Conservation (phyloP, 352 stramenopile species). For the Aphanomyces euteiches region DNA sequence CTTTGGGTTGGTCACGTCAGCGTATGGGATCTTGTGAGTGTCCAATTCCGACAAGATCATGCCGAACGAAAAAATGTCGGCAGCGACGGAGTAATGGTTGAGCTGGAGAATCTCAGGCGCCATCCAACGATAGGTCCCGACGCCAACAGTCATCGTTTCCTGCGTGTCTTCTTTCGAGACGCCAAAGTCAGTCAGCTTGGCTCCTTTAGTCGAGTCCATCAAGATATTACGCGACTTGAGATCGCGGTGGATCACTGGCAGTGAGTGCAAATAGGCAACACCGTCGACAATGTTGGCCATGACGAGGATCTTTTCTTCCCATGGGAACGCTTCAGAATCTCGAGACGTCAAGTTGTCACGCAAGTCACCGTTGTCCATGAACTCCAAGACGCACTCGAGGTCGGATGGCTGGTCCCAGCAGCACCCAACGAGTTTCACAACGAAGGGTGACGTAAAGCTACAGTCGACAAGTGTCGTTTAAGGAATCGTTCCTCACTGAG, state of each 20-base stretch:
- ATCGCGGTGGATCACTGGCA: slow-evolving; percentile 29
- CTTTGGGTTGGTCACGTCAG: slow-evolving; percentile 26
- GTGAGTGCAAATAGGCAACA: slow-evolving; percentile 46
- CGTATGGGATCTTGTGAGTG: slow-evolving; percentile 29
- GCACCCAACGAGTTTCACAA: slow-evolving; percentile 7
- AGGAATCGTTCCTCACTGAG: not conserved
- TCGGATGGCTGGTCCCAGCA: slow-evolving; percentile 31
- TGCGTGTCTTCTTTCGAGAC: slow-evolving; percentile 31
- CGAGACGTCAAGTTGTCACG: slow-evolving; percentile 3
- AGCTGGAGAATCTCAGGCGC: slow-evolving; percentile 28
- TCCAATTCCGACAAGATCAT: slow-evolving; percentile 28
- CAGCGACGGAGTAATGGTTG: slow-evolving; percentile 27
- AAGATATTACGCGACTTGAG: slow-evolving; percentile 25
- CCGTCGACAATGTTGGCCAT: slow-evolving; percentile 11
- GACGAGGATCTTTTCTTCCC: slow-evolving; percentile 6
- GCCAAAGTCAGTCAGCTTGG: slow-evolving; percentile 38
- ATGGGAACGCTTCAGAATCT: slow-evolving; percentile 2
- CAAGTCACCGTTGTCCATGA: slow-evolving; percentile 21
- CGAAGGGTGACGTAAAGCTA: slow-evolving; percentile 28
- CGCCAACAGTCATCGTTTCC: slow-evolving; percentile 25
- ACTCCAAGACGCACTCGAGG: slow-evolving; percentile 25
- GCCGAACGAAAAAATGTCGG: slow-evolving; percentile 28
- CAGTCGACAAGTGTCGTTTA: slow-evolving; percentile 4
- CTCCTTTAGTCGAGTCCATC: slow-evolving; percentile 13
- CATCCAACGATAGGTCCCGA: slow-evolving; percentile 30